These are phyloP conservation scores for Pulveroboletus sp. DNA, from an alignment of 768 basidiomycete genomes.

Conservation along the genomic window DNA sequence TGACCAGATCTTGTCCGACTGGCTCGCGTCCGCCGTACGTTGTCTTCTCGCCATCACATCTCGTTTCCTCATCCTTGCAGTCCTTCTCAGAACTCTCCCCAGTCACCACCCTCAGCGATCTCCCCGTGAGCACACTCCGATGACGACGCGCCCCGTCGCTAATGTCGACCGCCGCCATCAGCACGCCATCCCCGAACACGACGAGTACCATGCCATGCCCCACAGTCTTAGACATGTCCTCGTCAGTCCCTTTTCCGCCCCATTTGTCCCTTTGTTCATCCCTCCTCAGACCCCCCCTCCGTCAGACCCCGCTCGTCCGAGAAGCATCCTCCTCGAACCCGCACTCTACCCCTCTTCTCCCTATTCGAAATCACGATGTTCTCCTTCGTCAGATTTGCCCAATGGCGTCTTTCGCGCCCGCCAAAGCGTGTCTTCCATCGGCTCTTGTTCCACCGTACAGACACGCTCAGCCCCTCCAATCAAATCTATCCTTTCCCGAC, in stretches of 20 bases:
- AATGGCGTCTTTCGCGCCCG: constrained; percentile 25
- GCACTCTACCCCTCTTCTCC: constrained; percentile 13
- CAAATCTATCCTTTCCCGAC: constrained; percentile 60
- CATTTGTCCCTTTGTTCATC: constrained; percentile 10
- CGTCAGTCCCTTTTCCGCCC: constrained; percentile 16
- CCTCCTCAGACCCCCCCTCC: constrained; percentile 23
- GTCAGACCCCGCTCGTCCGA: constrained; percentile 15
- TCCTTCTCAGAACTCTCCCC: constrained; percentile 23
- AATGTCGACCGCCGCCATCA: constrained; percentile 20
- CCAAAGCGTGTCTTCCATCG: constrained; percentile 40
- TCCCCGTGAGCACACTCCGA: constrained; percentile 26
- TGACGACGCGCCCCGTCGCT: constrained; percentile 18
- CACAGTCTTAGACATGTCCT: constrained; percentile 28
- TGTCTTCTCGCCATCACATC: not conserved
- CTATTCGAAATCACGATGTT: constrained; percentile 19
- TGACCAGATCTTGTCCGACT: constrained; percentile 18
- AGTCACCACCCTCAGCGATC: constrained; percentile 20
- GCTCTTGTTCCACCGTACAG: constrained; percentile 30
- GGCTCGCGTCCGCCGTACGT: constrained; percentile 27
- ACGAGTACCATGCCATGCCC: constrained; percentile 29
- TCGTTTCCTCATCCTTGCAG: constrained; percentile 8
- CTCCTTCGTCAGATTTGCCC: constrained; percentile 15
- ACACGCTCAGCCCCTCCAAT: constrained; percentile 25
- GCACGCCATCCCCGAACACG: constrained; percentile 29
- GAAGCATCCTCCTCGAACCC: constrained; percentile 30